Conservation (phyloP, 2,329 filamentous ascomycete genomes). For the Botrytis paeoniae region DNA sequence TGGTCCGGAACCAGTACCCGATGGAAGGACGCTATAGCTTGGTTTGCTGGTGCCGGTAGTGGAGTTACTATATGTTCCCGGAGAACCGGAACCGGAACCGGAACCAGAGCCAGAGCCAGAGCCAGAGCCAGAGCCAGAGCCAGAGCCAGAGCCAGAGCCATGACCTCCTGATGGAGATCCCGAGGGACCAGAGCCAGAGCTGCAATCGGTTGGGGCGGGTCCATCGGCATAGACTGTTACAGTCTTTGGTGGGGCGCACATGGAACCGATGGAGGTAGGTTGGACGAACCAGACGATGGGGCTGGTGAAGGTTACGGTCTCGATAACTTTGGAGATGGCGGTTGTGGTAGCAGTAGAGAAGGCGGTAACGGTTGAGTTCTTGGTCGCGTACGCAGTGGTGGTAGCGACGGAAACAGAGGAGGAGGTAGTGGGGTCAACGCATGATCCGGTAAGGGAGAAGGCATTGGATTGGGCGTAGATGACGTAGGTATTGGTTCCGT, state of each 20-base stretch:
- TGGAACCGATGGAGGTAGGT: neutral
- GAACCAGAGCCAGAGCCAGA: neutral
- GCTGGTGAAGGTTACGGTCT: neutral
- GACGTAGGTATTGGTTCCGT: conserved; percentile 19
- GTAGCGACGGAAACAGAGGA: neutral
- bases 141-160: neutral
- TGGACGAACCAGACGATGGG: conserved; percentile 18
- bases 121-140: neutral
- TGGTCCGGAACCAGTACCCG: neutral
- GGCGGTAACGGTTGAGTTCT: conserved; percentile 4
- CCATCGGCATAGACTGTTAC: conserved; percentile 11
- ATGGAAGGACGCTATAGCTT: neutral
- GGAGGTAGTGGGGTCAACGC: conserved; percentile 10
- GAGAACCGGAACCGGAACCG: neutral
- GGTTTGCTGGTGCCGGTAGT: neutral
- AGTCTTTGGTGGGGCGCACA: conserved; percentile 11
- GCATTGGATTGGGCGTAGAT: conserved; percentile 13
- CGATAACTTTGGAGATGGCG: conserved; percentile 8
- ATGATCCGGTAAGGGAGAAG: conserved; percentile 15
- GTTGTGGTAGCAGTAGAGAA: neutral
- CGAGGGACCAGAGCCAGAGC: neutral
- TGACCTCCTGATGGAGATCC: neutral
- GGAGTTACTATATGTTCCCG: conserved; percentile 8
- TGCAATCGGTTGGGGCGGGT: neutral
- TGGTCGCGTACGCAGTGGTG: conserved; percentile 1